A percentile compares a stretch with the other conserved stretches of the same genome.
Evolutionary conservation across 306 rosid species (phyloP).

Genomic region (Hylodesmum podocarpum): DNA sequence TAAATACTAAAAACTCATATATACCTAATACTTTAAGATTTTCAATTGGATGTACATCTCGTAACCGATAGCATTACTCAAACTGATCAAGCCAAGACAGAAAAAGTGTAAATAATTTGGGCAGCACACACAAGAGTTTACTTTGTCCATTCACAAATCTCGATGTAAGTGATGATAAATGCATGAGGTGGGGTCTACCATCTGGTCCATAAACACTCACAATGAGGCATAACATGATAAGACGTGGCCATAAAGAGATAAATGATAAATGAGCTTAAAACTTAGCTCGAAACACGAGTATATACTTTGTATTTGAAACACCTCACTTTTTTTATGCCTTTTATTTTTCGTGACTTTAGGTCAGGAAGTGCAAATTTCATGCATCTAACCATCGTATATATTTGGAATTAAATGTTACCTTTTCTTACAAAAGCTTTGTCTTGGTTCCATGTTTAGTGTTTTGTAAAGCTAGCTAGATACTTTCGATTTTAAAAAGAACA

Average conservation of each 20-base stretch:
- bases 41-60: not conserved
- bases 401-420: not conserved
- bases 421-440: not conserved
- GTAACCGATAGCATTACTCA: not conserved
- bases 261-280: slow-evolving; percentile 8
- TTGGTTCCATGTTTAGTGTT: not conserved
- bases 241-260: slow-evolving; percentile 20
- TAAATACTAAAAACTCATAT: too few relatives aligned
- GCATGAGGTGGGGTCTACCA: slow-evolving; percentile 39
- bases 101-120: not conserved
- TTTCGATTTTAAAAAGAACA: not conserved
- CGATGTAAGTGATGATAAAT: slow-evolving; percentile 25
- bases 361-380: not conserved
- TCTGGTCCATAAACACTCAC: slow-evolving; percentile 20
- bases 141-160: slow-evolving; percentile 9
- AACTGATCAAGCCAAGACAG: not conserved
- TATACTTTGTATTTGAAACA: not conserved
- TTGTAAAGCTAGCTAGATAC: not conserved
- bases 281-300: not conserved
- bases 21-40: too few relatives aligned
- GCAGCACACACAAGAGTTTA: not conserved
- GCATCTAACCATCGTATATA: not conserved
- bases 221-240: slow-evolving; percentile 9
- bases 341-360: not conserved
- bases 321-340: not conserved